Evolutionary conservation across 2,329 filamentous ascomycete genomes (phyloP).

Genomic region (Aspergillus pseudotamarii): DNA sequence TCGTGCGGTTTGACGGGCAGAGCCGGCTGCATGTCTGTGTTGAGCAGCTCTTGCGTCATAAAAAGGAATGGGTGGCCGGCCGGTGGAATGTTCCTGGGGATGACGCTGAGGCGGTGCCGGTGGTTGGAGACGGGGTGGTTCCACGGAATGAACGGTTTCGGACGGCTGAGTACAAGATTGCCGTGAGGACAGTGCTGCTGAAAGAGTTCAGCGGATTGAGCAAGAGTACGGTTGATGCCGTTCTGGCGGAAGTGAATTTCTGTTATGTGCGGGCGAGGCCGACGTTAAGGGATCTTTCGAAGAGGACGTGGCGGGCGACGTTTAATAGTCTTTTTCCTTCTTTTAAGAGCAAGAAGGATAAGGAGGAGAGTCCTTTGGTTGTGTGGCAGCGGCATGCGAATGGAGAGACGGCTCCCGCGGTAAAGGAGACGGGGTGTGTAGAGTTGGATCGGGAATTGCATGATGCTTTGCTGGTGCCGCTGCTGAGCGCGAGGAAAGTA

Average conservation of each 20-base stretch:
- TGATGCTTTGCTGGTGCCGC: constrained; percentile 39
- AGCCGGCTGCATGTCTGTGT: constrained; percentile 51
- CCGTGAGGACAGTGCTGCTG: constrained; percentile 40
- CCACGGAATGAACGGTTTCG: constrained; percentile 48
- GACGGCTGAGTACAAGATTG: constrained; percentile 45
- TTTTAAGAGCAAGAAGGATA: constrained; percentile 44
- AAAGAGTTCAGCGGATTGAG: constrained; percentile 49
- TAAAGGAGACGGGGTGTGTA: constrained; percentile 46
- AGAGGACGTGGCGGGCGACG: constrained; percentile 49
- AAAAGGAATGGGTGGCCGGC: constrained; percentile 51
- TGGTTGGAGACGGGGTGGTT: constrained; percentile 22
- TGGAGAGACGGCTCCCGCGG: constrained; percentile 34
- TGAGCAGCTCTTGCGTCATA: constrained; percentile 50
- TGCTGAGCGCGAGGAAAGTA: constrained; percentile 37
- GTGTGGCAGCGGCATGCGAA: constrained; percentile 40
- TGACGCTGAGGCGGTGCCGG: not conserved
- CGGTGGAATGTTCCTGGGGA: constrained; percentile 44
- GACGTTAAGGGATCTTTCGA: constrained; percentile 45
- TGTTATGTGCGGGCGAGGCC: constrained; percentile 49
- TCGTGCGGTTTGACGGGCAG: constrained; percentile 49
- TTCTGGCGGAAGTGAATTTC: constrained; percentile 52
- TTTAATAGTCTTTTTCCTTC: constrained; percentile 47
- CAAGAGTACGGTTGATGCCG: constrained; percentile 49
- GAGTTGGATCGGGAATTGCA: constrained; percentile 50
- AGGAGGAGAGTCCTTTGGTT: constrained; percentile 44